Base-by-base conservation (phyloP, 2,329 filamentous ascomycete species). In the Fusarium subtropicale region DNA sequence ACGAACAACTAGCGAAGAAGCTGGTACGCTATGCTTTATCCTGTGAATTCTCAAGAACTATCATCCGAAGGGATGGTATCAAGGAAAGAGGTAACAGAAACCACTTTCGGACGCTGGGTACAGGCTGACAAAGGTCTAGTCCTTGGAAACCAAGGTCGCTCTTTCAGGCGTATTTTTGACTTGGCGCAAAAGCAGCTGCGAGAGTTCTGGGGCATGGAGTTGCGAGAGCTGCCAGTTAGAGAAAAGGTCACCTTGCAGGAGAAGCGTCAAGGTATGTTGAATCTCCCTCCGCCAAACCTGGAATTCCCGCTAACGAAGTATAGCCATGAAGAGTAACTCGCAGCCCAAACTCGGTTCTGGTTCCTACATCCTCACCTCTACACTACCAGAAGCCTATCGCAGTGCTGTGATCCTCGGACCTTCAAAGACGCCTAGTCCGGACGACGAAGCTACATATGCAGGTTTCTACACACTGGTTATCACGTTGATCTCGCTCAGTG, bases 121-220 rank as follows among this genome's bases (percentile, higher is more conserved):
- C 28, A 47, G 38, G 18, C 62, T 74, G 26, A 77, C 39, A n/a
- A 5, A 26, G 13, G 16, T 3, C 4, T 28, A 89, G 92, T 97
- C 1, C 87, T 97, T 12, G 92, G 91, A 20, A 85, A 89, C 46
- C 86, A 90, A 11, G 82, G 88, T 9, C 85, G 91, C 33, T 83
- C 89, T 36, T 98, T 97, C 78, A 94, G 89, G 76, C 78, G 81
- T 15, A 88, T 97, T 5, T 97, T 97, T 75, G 87, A 87, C 1
- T 83, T 87, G 41, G 93, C 95, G 42, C 95, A 99, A 78, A 80
- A 83, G 34, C 87, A 92, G 70, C 82, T 99, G 38, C 83, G 85
- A 48, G 81, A 82, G 3, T 86, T 90, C 2, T 98, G 97, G 80
- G 96, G 96, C n/a, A 97, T 98, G 94, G 87, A 94, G 77, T 87